A percentile compares a stretch with the other conserved stretches of the same genome.
These are phyloP conservation scores for Pythium oligandrum DNA, from an alignment of 352 stramenopile genomes.

Conservation along the genomic window DNA sequence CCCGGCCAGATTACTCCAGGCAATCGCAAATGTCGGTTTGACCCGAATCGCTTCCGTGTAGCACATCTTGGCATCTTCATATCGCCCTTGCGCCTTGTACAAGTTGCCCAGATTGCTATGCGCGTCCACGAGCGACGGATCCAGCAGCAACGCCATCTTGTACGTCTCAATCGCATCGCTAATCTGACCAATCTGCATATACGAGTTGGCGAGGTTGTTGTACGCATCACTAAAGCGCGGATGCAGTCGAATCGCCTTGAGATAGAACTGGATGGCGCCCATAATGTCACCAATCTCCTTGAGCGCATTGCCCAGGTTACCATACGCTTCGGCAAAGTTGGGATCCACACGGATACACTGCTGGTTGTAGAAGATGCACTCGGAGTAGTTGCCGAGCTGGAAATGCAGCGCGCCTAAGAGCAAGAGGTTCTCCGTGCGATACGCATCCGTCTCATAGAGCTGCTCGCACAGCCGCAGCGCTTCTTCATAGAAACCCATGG, in stretches of 20 bases:
- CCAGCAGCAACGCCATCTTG: slow-evolving; percentile 89
- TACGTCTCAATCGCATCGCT: slow-evolving; percentile 92
- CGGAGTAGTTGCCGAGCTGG: slow-evolving; percentile 88
- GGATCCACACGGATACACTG: slow-evolving; percentile 91
- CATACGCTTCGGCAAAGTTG: slow-evolving; percentile 90
- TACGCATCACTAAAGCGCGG: slow-evolving; percentile 90
- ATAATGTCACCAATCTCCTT: slow-evolving; percentile 90
- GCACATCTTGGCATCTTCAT: slow-evolving; percentile 86
- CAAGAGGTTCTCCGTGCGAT: slow-evolving; percentile 89
- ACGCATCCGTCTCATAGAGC: slow-evolving; percentile 85
- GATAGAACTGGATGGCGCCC: slow-evolving; percentile 91
- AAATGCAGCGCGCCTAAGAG: slow-evolving; percentile 93
- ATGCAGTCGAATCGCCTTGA: slow-evolving; percentile 91
- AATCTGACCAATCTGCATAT: slow-evolving; percentile 89
- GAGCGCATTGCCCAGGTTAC: slow-evolving; percentile 93
- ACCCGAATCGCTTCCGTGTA: slow-evolving; percentile 90
- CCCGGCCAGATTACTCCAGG: slow-evolving; percentile 90
- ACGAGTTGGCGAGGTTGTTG: slow-evolving; percentile 89
- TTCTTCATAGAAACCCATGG: slow-evolving; percentile 86
- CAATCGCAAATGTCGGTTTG: slow-evolving; percentile 88
- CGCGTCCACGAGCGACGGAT: slow-evolving; percentile 89
- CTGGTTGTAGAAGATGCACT: slow-evolving; percentile 95
- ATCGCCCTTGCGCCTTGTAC: slow-evolving; percentile 83
- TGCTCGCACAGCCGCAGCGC: slow-evolving; percentile 81
- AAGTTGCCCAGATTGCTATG: slow-evolving; percentile 94